phyloP scores from a whole-genome alignment of 2,329 filamentous ascomycete species.

The Emmonsiellopsis sp. region DNA sequence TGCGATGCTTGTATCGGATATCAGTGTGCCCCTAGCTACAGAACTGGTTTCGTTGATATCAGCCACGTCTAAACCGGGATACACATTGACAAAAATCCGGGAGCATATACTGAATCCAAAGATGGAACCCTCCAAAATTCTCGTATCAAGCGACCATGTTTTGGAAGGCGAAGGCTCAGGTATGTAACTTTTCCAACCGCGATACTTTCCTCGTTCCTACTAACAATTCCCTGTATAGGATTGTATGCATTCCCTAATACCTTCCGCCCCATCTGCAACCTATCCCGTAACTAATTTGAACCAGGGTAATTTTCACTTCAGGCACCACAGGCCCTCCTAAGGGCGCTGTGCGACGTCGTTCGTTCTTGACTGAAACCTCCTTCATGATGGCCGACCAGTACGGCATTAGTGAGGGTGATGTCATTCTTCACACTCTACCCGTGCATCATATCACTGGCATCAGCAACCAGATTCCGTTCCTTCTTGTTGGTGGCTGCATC shows the following conservation, averaged over 20 bases:
- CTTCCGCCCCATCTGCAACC: too few species aligned
- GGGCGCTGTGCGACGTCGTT: slow-evolving; percentile 14
- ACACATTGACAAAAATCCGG: slow-evolving; percentile 17
- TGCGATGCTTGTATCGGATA: slow-evolving; percentile 9
- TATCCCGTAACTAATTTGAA: not conserved
- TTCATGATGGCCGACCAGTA: slow-evolving; percentile 20
- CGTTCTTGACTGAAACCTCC: not conserved
- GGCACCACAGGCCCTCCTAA: slow-evolving; percentile 20
- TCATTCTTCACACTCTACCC: slow-evolving; percentile 25
- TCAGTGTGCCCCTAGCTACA: not conserved
- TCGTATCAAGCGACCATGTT: slow-evolving; percentile 21
- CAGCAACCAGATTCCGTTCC: slow-evolving; percentile 27
- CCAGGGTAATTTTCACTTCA: slow-evolving; percentile 20
- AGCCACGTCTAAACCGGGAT: slow-evolving; percentile 12
- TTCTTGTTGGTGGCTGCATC: slow-evolving; percentile 30
- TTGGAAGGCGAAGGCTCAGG: slow-evolving; percentile 22
- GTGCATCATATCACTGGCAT: slow-evolving; percentile 23
- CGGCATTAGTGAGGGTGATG: slow-evolving; percentile 16
- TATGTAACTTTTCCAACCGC: not conserved
- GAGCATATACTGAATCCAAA: slow-evolving; percentile 11
- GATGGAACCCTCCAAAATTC: slow-evolving; percentile 11
- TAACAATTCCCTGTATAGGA: too few species aligned
- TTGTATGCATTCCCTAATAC: too few species aligned
- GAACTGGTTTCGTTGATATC: not conserved
- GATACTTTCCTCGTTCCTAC: too few species aligned